phyloP scores from a whole-genome alignment of 441 rosid genomes.

The Melastoma candidum region DNA sequence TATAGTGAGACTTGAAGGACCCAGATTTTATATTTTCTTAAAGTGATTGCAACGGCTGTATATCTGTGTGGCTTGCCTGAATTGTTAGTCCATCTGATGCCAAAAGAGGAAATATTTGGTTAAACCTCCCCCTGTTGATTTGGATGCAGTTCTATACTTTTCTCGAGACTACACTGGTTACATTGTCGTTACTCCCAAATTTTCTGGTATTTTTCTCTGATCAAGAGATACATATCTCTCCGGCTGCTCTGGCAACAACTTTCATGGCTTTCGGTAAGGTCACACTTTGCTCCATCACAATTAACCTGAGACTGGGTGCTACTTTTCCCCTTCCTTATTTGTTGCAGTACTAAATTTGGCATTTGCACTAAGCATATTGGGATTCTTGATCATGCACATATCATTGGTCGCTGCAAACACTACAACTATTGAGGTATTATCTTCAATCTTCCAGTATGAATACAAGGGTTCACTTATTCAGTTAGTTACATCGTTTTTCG shows the following conservation, averaged over 20 bases:
- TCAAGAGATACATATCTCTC: constrained; percentile 83
- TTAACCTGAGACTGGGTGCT: neutral
- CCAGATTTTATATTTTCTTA: too few relatives aligned
- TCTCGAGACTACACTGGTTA: constrained; percentile 74
- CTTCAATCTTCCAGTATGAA: constrained; percentile 8
- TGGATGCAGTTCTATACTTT: constrained; percentile 75
- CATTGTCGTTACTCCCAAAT: constrained; percentile 61
- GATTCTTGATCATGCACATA: constrained; percentile 82
- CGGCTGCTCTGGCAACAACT: constrained; percentile 77
- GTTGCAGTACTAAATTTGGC: constrained; percentile 69
- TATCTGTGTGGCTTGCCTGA: too few relatives aligned
- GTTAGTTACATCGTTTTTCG: neutral
- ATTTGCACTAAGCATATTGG: constrained; percentile 76
- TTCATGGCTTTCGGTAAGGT: constrained; percentile 76
- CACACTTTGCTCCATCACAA: constrained; percentile 1
- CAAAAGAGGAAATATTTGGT: too few relatives aligned
- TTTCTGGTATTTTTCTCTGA: constrained; percentile 78
- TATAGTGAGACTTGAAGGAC: too few relatives aligned
- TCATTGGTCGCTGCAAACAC: constrained; percentile 67
- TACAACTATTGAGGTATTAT: constrained; percentile 74
- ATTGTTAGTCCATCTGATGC: too few relatives aligned
- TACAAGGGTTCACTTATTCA: constrained; percentile 8
- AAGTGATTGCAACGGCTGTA: too few relatives aligned
- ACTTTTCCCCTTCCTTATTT: constrained; percentile 10
- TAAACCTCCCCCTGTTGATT: neutral